Evolutionary conservation across 2,329 filamentous ascomycete species (phyloP), one percentile per base, ranked within the genome.

Genomic region (Pleomassaria siparia): DNA sequence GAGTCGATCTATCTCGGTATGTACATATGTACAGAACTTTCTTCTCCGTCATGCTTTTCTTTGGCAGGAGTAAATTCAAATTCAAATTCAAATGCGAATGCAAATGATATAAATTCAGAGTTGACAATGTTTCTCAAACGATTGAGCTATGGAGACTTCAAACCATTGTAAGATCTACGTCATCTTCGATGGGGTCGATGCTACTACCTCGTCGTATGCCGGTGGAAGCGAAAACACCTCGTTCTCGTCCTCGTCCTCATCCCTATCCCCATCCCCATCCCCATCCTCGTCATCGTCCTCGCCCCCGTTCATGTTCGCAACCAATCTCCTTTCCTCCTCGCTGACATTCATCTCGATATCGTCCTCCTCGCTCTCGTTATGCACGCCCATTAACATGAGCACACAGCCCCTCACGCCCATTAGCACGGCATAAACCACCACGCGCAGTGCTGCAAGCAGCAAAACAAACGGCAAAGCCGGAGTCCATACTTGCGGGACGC

Each of bases 291-390:
- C 45, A 11, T 46, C 50, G 13, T 54, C 49, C 1, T 41, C 47
- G 1, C 33, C 39, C 9, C 44, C 48, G 30, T 53, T 54, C 9
- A 49, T 21, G 40, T 50, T 22, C 15, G 44, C 49, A 15, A 58
- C 41, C 21, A 59, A 44, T 7, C 47, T 25, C 36, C 20, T 48
- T 32, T 33, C 39, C 36, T 55, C 58, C 11, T 52, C 53, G 28
- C 37, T 48, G n/a, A 26, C 37, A n/a, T 29, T 42, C 44, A 55
- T 45, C 47, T 60, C 54, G 30, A 56, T 40, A 25, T 55, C 49
- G 24, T 32, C 33, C 13, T 22, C 42, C 40, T 43, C 43, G 26
- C 21, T 37, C 40, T 20, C 39, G 21, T 37, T 26, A 20, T 43
- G 33, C 20, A 25, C 15, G 16, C 50, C 52, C 51, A 62, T 59